phyloP scores from a whole-genome alignment of 129 eudicot genomes.

The Lonicera japonica region DNA sequence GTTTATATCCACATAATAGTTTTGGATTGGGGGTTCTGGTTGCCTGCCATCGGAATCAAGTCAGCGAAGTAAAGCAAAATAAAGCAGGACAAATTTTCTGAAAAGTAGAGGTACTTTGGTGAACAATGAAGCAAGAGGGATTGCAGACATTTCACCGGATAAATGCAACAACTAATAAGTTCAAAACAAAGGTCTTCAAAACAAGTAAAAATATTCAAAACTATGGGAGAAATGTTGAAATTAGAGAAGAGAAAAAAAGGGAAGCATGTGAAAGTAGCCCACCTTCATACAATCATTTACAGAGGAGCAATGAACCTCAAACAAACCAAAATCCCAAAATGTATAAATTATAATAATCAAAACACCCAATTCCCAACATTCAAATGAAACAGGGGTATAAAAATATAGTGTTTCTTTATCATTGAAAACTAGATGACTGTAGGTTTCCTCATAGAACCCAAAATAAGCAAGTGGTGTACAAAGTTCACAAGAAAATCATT shows the following conservation, averaged over 20 bases:
- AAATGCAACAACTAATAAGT: not conserved
- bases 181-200: not conserved
- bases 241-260: not conserved
- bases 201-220: not conserved
- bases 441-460: slow-evolving; percentile 39
- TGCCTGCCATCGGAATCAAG: too few species aligned
- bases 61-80: too few species aligned
- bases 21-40: too few species aligned
- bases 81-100: too few species aligned
- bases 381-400: slow-evolving; percentile 6
- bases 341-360: slow-evolving; percentile 4
- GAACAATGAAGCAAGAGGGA: too few species aligned
- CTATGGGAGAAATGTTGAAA: not conserved
- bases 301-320: slow-evolving; percentile 3
- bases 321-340: slow-evolving; percentile 5
- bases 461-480: slow-evolving; percentile 36
- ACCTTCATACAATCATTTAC: slow-evolving; percentile 10
- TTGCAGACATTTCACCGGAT: not conserved
- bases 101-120: too few species aligned
- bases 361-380: slow-evolving; percentile 5
- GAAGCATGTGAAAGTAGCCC: not conserved
- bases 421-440: slow-evolving; percentile 25
- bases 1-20: too few species aligned
- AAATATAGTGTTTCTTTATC: not conserved
- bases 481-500: slow-evolving; percentile 33